Conservation (phyloP, 139 green algal genomes). For the Chara braunii region DNA sequence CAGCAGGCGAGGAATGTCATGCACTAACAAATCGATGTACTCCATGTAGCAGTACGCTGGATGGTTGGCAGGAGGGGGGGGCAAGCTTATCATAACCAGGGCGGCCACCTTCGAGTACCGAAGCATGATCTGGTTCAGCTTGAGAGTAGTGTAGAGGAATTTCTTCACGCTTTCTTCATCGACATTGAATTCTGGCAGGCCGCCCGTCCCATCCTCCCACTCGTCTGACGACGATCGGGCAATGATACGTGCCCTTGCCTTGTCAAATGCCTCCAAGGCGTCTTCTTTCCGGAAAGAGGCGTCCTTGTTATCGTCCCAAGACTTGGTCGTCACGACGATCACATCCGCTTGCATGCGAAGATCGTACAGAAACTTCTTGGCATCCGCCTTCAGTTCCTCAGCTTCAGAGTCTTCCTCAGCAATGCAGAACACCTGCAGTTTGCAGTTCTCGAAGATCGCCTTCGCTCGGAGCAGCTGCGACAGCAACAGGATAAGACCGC, state of each 20-base stretch:
- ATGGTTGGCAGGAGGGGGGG: conserved; percentile 34
- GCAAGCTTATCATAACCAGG: conserved; percentile 35
- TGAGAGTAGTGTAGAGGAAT: conserved; percentile 41
- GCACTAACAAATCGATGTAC: conserved; percentile 46
- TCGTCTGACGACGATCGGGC: neutral
- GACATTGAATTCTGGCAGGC: neutral
- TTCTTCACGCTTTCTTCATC: conserved; percentile 38
- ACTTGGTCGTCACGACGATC: conserved; percentile 41
- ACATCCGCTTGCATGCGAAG: conserved; percentile 43
- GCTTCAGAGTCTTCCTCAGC: conserved; percentile 37
- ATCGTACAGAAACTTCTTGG: conserved; percentile 45
- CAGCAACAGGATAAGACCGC: conserved; percentile 42
- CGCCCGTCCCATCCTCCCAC: neutral
- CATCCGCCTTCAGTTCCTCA: conserved; percentile 30
- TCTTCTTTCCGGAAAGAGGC: no score
- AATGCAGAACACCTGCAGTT: conserved; percentile 45
- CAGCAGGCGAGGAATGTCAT: conserved; percentile 33
- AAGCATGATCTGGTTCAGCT: conserved; percentile 45
- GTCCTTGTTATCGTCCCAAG: conserved; percentile 36
- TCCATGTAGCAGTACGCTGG: conserved; percentile 45
- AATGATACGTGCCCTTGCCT: no score
- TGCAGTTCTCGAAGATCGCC: conserved; percentile 32
- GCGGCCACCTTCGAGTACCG: conserved; percentile 35
- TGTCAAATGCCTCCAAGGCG: no score
- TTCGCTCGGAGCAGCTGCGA: conserved; percentile 29